phyloP scores from a whole-genome alignment of 179 eudicot species.

The Beta corolliflora region DNA sequence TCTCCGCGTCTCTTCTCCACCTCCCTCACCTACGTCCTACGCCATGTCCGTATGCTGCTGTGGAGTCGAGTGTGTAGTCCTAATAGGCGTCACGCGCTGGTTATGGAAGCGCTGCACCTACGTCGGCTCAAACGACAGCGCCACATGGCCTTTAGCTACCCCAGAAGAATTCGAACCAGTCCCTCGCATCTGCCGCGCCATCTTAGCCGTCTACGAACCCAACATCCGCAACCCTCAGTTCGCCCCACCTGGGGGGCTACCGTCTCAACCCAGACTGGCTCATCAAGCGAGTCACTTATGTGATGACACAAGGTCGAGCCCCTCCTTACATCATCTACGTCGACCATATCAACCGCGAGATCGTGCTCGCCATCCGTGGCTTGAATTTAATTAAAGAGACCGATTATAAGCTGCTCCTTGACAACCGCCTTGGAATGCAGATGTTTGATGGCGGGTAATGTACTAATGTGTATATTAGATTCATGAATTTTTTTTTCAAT shows the following conservation, averaged over 20 bases:
- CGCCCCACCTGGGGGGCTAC: conserved; percentile 61
- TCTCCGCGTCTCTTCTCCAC: neutral
- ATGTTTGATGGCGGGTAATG: conserved; percentile 81
- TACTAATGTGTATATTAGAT: no score
- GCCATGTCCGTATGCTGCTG: conserved; percentile 65
- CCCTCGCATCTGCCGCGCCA: conserved; percentile 73
- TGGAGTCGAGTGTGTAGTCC: conserved; percentile 67
- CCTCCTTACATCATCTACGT: conserved; percentile 80
- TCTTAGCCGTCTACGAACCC: conserved; percentile 76
- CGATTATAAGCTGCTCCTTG: conserved; percentile 64
- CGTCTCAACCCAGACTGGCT: conserved; percentile 64
- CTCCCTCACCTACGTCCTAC: no score
- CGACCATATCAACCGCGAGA: conserved; percentile 60
- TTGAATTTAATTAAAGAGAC: conserved; percentile 62
- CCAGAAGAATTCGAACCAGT: conserved; percentile 69
- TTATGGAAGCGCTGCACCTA: conserved; percentile 90
- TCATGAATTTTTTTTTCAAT: no score
- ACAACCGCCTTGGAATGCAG: conserved; percentile 72
- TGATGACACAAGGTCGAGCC: conserved; percentile 59
- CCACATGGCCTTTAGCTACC: conserved; percentile 70
- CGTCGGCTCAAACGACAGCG: conserved; percentile 84
- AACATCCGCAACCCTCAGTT: conserved; percentile 58
- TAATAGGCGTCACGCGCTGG: conserved; percentile 75
- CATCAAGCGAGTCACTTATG: conserved; percentile 66
- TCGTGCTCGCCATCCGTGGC: conserved; percentile 69